These are phyloP conservation scores for Quercus tomentella DNA, from an alignment of 331 rosid genomes.

Conservation along the genomic window DNA sequence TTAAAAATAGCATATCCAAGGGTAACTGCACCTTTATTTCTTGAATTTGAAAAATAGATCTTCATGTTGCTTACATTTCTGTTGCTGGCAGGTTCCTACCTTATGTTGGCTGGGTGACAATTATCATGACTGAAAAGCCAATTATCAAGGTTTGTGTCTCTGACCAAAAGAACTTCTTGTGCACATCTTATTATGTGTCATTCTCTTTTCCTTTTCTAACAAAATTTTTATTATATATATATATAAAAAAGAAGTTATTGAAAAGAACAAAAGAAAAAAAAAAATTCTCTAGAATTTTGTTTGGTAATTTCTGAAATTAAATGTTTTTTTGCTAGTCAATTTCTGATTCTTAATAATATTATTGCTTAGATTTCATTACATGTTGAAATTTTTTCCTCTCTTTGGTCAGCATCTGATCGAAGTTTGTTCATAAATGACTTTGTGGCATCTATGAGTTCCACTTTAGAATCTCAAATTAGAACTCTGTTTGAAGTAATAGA, in stretches of 20 bases:
- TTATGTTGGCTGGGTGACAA: conserved; percentile 86
- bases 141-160: conserved; percentile 61
- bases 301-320: too few relatives aligned
- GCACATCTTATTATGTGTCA: too few relatives aligned
- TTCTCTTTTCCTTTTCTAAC: too few relatives aligned
- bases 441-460: not conserved
- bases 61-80: conserved; percentile 12
- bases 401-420: not conserved
- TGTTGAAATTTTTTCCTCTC: not conserved
- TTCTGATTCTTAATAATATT: not conserved
- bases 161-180: too few relatives aligned
- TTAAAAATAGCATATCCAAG: not conserved
- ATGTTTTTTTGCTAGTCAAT: too few relatives aligned
- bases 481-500: not conserved
- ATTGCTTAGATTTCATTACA: not conserved
- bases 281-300: too few relatives aligned
- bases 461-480: not conserved
- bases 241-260: too few relatives aligned
- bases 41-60: not conserved
- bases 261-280: too few relatives aligned
- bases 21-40: not conserved
- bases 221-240: too few relatives aligned
- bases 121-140: conserved; percentile 87
- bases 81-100: conserved; percentile 72
- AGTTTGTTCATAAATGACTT: not conserved